These are phyloP conservation scores for Hemileia vastatrix DNA, from an alignment of 1,284 basidiomycete species.

Conservation along the genomic window DNA sequence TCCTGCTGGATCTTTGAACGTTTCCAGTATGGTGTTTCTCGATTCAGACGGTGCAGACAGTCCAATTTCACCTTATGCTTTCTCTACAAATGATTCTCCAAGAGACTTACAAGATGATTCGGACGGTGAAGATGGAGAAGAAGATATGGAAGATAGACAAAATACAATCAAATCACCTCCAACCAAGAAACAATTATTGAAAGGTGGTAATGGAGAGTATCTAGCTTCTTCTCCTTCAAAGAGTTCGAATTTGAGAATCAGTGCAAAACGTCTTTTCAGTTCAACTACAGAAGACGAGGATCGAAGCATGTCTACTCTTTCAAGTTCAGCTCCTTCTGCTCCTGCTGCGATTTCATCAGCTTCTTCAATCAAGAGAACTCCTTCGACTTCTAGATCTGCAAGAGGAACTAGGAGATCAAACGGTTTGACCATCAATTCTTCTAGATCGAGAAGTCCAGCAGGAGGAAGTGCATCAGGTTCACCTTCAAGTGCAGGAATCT, in stretches of 20 bases:
- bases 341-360: background rate
- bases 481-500: background rate
- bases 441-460: background rate
- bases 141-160: background rate
- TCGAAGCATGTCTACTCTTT: background rate
- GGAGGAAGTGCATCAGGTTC: background rate
- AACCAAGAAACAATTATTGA: background rate
- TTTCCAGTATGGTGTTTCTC: background rate
- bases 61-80: background rate
- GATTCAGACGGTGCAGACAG: background rate
- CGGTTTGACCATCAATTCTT: background rate
- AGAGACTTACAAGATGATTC: background rate
- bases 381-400: background rate
- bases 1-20: background rate
- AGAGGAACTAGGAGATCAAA: background rate
- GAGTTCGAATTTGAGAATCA: background rate
- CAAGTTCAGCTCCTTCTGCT: background rate
- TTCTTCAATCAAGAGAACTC: background rate
- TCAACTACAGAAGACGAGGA: background rate
- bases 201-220: background rate
- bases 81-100: background rate
- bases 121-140: background rate
- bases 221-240: background rate
- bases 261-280: background rate
- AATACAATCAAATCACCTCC: background rate